phyloP scores from a whole-genome alignment of 225 moss, liverwort and hornwort species.

The Climacium dendroides region DNA sequence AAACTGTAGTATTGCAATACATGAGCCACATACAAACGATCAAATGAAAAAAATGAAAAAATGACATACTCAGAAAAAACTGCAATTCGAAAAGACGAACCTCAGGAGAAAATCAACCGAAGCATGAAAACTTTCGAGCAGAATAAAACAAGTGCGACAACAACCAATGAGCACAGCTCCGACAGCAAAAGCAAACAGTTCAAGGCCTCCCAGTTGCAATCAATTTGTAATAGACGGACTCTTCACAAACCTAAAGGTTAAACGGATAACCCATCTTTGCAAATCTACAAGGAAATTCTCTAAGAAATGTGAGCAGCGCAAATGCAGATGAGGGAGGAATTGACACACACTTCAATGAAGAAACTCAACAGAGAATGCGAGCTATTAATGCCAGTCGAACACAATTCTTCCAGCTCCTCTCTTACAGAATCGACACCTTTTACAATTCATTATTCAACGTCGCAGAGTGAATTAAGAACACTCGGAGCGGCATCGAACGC shows the following conservation, averaged over 20 bases:
- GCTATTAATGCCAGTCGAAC: background rate
- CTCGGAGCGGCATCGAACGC: background rate
- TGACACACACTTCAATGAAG: background rate
- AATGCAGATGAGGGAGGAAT: background rate
- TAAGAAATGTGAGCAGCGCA: background rate
- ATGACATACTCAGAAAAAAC: too few relatives aligned
- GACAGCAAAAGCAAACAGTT: background rate
- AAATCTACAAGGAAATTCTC: too few relatives aligned
- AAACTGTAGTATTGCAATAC: background rate
- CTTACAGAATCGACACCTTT: background rate
- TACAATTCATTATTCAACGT: background rate
- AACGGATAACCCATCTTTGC: background rate
- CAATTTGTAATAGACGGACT: background rate
- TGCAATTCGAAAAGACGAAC: background rate
- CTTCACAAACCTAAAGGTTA: background rate
- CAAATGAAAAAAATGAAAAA: background rate
- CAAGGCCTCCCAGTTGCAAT: background rate
- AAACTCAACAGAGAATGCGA: background rate
- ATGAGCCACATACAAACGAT: background rate
- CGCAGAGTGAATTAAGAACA: background rate
- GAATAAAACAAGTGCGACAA: background rate
- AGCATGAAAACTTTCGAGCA: background rate
- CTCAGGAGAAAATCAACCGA: background rate
- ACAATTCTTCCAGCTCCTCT: background rate
- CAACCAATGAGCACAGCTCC: background rate